Evolutionary conservation across 2,329 filamentous ascomycete genomes (phyloP), one percentile per base, ranked within the genome.

Genomic region (Rhinocladiella mackenziei): DNA sequence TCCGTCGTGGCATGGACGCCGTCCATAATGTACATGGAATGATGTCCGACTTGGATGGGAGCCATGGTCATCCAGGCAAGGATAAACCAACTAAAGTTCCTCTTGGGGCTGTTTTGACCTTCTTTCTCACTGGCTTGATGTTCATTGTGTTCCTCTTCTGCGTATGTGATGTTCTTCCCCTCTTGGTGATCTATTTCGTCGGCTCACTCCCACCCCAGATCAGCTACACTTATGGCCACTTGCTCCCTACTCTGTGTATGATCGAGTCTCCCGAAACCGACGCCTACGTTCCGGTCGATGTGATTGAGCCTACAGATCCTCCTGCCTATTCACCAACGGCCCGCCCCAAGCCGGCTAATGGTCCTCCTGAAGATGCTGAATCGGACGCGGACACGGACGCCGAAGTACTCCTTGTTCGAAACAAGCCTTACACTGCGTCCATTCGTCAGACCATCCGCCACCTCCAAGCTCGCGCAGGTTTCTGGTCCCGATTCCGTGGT

Each of bases 401-500:
- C 5, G 62, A 74, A 35, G 58, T 71, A 45, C 64, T 66, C 34
- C 50, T 75, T 44, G 64, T 74, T 52, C 67, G 69, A 50, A 67
- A 73, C 54, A 72, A 74, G 61, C 80, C 78, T 42, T 74, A 84
- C 58, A 86, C 82, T 25, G 70, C 73, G 41, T 77, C 69, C 53
- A 75, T 85, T 58, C 71, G 74, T 47, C 68, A 67, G 7, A 77
- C 80, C 2, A 63, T 83, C 48, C 66, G 65, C 39, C 81, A 83
- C 49, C 73, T 96, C 32, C 72, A 72, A 53, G 68, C 76, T 34
- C 68, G 78, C 53, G 81, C 75, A 48, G 86, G 88, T 51, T 76
- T 75, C 65, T 69, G 69, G 47, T 76, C 83, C 45, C 73, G 77
- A 58, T 84, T 87, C 74, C 83, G 86, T 50, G 88, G 87, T 43